Conservation (phyloP, 768 basidiomycete species). For the Clitopilus hobsonii region DNA sequence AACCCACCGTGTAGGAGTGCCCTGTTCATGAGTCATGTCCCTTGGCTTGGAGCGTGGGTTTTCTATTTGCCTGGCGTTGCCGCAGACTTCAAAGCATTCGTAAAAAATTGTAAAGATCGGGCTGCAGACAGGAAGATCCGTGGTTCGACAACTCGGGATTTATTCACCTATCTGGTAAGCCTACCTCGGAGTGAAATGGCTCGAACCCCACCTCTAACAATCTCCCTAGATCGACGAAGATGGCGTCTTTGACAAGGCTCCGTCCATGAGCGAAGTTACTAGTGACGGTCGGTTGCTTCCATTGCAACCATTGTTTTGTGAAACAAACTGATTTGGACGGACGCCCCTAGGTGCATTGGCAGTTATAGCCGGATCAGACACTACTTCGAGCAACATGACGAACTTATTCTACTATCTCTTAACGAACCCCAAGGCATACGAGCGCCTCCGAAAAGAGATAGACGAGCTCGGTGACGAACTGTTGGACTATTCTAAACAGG, state of each 20-base stretch:
- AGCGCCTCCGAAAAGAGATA: constrained; percentile 28
- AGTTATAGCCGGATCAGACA: constrained; percentile 39
- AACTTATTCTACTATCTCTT: constrained; percentile 29
- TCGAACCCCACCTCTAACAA: not conserved
- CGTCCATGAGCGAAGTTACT: constrained; percentile 26
- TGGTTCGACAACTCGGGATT: constrained; percentile 32
- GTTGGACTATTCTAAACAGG: constrained; percentile 19
- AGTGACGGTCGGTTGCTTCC: constrained; percentile 28
- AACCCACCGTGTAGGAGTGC: constrained; percentile 26
- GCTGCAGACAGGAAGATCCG: constrained; percentile 28
- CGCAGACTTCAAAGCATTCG: constrained; percentile 34
- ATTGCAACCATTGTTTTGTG: too few relatives aligned
- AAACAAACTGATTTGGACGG: not conserved
- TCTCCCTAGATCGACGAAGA: constrained; percentile 36
- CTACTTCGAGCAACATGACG: constrained; percentile 28
- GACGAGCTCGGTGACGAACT: constrained; percentile 22
- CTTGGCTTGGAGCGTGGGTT: constrained; percentile 41
- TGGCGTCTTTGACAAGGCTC: constrained; percentile 24
- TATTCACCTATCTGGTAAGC: constrained; percentile 35
- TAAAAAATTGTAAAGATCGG: constrained; percentile 31
- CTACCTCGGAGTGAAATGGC: not conserved
- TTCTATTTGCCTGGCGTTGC: constrained; percentile 30
- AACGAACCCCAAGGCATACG: constrained; percentile 23
- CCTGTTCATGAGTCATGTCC: constrained; percentile 39
- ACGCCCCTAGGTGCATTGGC: constrained; percentile 21